Base-by-base conservation (phyloP, 345 rosid species). In the Gossypium herbaceum region DNA sequence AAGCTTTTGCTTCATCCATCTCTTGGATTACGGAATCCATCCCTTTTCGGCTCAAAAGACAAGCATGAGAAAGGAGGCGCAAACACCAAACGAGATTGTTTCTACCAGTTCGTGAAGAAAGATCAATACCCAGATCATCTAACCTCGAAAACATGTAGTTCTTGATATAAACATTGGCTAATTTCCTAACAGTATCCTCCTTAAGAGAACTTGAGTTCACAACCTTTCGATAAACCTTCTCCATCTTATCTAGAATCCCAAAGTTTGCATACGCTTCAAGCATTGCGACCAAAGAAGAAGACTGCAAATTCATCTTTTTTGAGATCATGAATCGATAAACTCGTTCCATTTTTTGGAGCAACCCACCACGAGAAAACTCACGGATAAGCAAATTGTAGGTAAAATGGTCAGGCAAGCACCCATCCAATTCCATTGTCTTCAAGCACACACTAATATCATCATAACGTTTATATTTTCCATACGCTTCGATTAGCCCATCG, bases 101-200 rank as follows among this genome's bases (percentile, higher is more conserved):
- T 78, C 80, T 81, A 72, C 89, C 86, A 3, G 76, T 75, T 78
- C 76, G 82, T 16, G 85, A 80, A 57, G 76, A 72, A 81, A 84
- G 84, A 77, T 85, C 80, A 59, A 74, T 54, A 22, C 86, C 94
- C 80, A 89, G 63, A 59, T 82, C 85, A 63, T 86, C 88, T 47
- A 91, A 80, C 56, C 92, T 88, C 2, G 97, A 92, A 68, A 84
- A 89, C 97, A 92, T 92, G 47, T 71, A 74, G 80, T 84, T 86
- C 44, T 80, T 82, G 11, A 92, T 83, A 51, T 92, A 89, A 80
- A 85, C 83, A n/a, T 43, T 57, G 17, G 94, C 91, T 75, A 90
- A n/a, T 77, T 81, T 87, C 84, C 90, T 83, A 64, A 90, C 75
- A 62, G 86, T 72, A 76, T 72, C 86, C 71, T 88, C 94, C 73